Evolutionary conservation across 1,284 basidiomycete species (phyloP).

Genomic region (Erythrobasidium hasegawianum): DNA sequence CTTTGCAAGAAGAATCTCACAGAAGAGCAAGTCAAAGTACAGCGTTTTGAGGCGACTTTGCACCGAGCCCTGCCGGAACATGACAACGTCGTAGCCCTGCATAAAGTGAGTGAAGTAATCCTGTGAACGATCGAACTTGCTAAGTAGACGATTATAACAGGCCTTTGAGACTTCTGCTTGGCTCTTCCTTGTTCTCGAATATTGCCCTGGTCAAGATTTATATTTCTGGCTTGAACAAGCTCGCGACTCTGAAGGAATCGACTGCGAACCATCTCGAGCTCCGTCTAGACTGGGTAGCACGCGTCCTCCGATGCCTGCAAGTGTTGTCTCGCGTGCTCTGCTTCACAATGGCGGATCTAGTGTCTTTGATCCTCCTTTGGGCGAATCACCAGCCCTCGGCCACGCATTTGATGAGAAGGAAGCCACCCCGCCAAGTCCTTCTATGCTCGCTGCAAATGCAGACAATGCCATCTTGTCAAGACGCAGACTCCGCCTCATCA

Average conservation of each 20-base stretch:
- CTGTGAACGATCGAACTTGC: too few species aligned
- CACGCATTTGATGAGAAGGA: constrained; percentile 26
- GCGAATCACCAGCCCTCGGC: constrained; percentile 16
- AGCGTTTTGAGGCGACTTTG: constrained; percentile 88
- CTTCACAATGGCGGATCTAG: constrained; percentile 32
- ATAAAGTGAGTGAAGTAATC: constrained; percentile 54
- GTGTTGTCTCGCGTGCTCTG: constrained; percentile 4
- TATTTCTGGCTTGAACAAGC: constrained; percentile 88
- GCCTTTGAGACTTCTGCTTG: constrained; percentile 76
- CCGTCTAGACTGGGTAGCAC: constrained; percentile 37
- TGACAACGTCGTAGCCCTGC: constrained; percentile 90
- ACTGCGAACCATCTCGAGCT: constrained; percentile 33
- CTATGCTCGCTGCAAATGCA: constrained; percentile 70
- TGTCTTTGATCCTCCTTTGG: constrained; percentile 20
- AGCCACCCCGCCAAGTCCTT: constrained; percentile 86
- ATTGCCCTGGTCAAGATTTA: constrained; percentile 82
- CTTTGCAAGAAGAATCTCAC: constrained; percentile 88
- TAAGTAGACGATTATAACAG: too few species aligned
- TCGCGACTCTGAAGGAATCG: constrained; percentile 45
- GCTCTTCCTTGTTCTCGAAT: constrained; percentile 79
- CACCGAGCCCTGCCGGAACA: constrained; percentile 90
- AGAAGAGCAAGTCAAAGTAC: constrained; percentile 75
- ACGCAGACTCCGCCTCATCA: constrained; percentile 81
- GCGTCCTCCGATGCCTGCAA: constrained; percentile 30
- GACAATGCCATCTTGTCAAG: constrained; percentile 79